A percentile compares a stretch with the other conserved stretches of the same genome.
Evolutionary conservation across 2,329 filamentous ascomycete genomes (phyloP).

Genomic region (Graphilbum sp.): DNA sequence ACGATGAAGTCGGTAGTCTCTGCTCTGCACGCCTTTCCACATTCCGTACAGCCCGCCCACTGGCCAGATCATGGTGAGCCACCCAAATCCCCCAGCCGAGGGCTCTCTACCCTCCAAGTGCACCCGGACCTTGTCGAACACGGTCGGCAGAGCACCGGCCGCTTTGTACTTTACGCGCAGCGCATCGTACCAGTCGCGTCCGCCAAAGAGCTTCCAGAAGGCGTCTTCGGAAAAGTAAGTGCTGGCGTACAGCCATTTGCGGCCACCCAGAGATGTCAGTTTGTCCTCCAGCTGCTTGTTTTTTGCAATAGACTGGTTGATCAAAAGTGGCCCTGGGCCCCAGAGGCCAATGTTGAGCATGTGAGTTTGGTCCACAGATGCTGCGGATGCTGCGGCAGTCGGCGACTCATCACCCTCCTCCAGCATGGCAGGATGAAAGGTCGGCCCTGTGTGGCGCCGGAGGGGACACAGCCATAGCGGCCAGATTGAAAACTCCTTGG

Average conservation of each 20-base stretch:
- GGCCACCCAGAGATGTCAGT: constrained; percentile 50
- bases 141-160: constrained; percentile 36
- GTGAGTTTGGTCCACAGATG: constrained; percentile 15
- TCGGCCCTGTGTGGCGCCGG: constrained; percentile 30
- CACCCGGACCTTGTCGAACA: constrained; percentile 50
- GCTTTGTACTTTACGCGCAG: constrained; percentile 47
- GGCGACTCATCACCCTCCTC: neutral
- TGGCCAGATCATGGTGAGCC: constrained; percentile 35
- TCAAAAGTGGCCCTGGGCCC: constrained; percentile 51
- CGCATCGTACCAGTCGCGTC: constrained; percentile 40
- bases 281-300: constrained; percentile 58
- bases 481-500: constrained; percentile 35
- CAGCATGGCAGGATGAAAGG: constrained; percentile 35
- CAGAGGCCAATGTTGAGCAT: constrained; percentile 55
- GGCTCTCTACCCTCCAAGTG: no score
- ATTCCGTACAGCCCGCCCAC: constrained; percentile 43
- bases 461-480: constrained; percentile 43
- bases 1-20: constrained; percentile 36
- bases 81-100: no score
- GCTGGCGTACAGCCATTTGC: constrained; percentile 79
- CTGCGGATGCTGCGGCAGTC: neutral
- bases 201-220: constrained; percentile 49
- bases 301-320: constrained; percentile 41
- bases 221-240: constrained; percentile 59
- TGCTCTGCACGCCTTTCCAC: constrained; percentile 38